Evolutionary conservation across 257 asterid species (phyloP), one percentile per base, ranked within the genome.

Genomic region (Salvia miltiorrhiza): DNA sequence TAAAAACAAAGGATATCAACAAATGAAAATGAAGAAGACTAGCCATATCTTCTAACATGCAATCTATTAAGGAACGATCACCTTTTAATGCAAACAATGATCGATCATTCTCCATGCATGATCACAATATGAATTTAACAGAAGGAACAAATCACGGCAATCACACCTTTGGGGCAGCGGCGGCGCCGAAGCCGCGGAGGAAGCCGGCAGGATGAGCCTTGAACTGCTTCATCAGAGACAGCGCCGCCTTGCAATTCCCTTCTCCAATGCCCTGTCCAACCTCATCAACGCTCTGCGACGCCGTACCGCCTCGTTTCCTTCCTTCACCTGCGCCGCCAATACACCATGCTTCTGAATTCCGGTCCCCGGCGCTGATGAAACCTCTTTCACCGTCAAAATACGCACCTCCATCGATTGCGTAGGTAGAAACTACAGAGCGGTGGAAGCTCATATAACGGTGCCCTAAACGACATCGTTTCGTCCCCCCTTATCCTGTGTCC

Each of bases 121-220:
- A 43, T n/a, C 30, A 28, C 10, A 32, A 52, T 63, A 74, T 52
- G 21, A 2, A 14, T 44, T 14, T 14, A 35, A 19, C 10, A 13
- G 52, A 35, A 7, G 47, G 28, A 52, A 61, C 0, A 33, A 3
- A 33, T 17, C 20, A 4, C 5, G 47, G 9, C 26, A 23, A 40
- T 45, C 24, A 67, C 75, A 87, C 93, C 90, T 80, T 70, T 37
- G 79, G 71, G 47, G 65, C 79, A 67, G 85, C 73, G 58, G 71
- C 79, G 72, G 82, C 76, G 52, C 87, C 92, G 79, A 89, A 89
- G 69, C 94, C 92, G 14, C 74, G 84, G 63, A 89, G 82, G 64
- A 89, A 75, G 63, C 85, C 84, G 67, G 83, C 86, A 41, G 85
- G 82, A 74, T 78, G 79, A 56, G 85, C 80, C 68, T 76, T 84